Evolutionary conservation across 805 yeast genomes (phyloP).

Genomic region (Starmerella stigmatis): DNA sequence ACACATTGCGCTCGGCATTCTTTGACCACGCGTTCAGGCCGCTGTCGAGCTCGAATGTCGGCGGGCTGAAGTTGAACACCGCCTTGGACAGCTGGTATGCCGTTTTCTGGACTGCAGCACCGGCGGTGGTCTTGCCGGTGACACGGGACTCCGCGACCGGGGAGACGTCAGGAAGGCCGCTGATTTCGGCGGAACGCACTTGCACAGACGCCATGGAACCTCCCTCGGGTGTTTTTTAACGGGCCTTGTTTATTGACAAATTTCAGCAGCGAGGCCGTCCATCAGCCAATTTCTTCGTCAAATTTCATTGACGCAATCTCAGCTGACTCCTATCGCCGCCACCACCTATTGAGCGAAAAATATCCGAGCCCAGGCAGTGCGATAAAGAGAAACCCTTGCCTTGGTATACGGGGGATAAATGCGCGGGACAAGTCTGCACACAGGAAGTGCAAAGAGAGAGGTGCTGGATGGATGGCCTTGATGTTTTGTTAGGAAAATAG

Average conservation of each 20-base stretch:
- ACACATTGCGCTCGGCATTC: slow-evolving; percentile 37
- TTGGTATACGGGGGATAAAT: too few species aligned
- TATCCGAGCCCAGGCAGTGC: too few species aligned
- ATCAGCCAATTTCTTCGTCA: background rate
- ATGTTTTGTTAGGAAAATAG: too few species aligned
- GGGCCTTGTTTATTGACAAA: background rate
- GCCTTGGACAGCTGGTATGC: slow-evolving; percentile 30
- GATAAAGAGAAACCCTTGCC: too few species aligned
- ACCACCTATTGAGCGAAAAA: too few species aligned
- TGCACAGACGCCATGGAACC: background rate
- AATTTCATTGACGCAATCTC: slow-evolving; percentile 6
- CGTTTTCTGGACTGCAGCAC: slow-evolving; percentile 27
- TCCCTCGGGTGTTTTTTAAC: background rate
- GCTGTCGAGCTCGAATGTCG: slow-evolving; percentile 49
- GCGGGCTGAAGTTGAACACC: slow-evolving; percentile 54
- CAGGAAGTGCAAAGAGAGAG: too few species aligned
- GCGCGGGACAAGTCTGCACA: too few species aligned
- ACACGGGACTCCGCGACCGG: slow-evolving; percentile 6
- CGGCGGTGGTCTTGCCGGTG: slow-evolving; percentile 15
- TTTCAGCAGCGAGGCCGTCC: too few species aligned
- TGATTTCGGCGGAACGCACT: slow-evolving; percentile 4
- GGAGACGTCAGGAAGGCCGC: slow-evolving; percentile 15
- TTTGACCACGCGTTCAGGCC: slow-evolving; percentile 52
- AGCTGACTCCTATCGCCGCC: too few species aligned
- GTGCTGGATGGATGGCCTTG: too few species aligned